These are phyloP conservation scores for Salix viminalis DNA, from an alignment of 345 rosid species.

Conservation along the genomic window DNA sequence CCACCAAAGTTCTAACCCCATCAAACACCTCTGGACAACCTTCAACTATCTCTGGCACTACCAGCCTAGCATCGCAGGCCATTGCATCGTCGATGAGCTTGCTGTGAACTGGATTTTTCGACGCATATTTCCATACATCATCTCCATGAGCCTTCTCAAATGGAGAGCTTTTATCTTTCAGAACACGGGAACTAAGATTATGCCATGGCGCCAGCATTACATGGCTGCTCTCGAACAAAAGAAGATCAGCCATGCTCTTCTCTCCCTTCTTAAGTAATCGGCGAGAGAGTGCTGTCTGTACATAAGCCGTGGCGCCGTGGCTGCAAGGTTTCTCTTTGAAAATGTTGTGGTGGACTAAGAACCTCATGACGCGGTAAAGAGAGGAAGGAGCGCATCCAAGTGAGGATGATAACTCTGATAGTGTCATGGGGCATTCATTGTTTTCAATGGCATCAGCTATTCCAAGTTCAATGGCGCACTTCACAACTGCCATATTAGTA, in stretches of 20 bases:
- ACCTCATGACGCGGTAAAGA: conserved; percentile 63
- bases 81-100: conserved; percentile 52
- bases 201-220: conserved; percentile 63
- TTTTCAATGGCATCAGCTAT: conserved; percentile 58
- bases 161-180: conserved; percentile 18
- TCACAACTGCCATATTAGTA: conserved; percentile 51
- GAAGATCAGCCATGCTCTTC: conserved; percentile 35
- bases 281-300: conserved; percentile 58
- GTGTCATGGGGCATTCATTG: conserved; percentile 41
- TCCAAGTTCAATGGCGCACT: conserved; percentile 75
- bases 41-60: conserved; percentile 31
- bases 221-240: conserved; percentile 45
- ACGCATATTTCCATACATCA: conserved; percentile 46
- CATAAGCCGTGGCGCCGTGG: conserved; percentile 27
- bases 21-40: conserved; percentile 50
- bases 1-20: conserved; percentile 50
- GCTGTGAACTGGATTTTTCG: conserved; percentile 32
- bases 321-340: conserved; percentile 36
- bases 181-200: conserved; percentile 39
- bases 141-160: conserved; percentile 50
- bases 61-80: conserved; percentile 51
- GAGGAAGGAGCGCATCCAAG: conserved; percentile 44
- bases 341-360: conserved; percentile 43
- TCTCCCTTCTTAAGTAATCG: conserved; percentile 36
- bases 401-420: conserved; percentile 44